phyloP scores from a whole-genome alignment of 2,329 filamentous ascomycete species.

The Microsporum ferrugineum region DNA sequence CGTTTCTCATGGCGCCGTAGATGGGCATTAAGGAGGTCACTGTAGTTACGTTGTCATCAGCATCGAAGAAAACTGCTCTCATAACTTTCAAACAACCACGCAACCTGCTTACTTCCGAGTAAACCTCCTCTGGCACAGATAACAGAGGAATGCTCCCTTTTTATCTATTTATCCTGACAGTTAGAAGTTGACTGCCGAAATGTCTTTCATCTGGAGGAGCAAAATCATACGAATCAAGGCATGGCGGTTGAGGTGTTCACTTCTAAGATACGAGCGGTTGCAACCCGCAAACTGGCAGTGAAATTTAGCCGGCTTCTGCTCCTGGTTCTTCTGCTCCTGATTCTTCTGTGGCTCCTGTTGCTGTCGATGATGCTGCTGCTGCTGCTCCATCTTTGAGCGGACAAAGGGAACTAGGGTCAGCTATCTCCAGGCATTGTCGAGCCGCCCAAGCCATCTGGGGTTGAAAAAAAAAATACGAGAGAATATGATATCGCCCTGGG shows the following conservation, averaged over 20 bases:
- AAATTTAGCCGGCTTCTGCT: constrained; percentile 11
- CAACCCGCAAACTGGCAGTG: constrained; percentile 16
- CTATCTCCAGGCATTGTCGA: neutral
- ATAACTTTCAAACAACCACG: neutral
- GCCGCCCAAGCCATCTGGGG: neutral
- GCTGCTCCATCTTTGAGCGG: neutral
- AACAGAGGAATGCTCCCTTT: constrained; percentile 15
- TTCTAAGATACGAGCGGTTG: constrained; percentile 16
- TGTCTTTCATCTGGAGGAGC: neutral
- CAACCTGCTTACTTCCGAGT: constrained; percentile 15
- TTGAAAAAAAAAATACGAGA: neutral
- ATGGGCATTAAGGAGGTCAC: constrained; percentile 18
- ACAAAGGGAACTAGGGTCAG: neutral
- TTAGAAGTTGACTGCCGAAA: neutral
- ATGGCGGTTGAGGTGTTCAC: constrained; percentile 18
- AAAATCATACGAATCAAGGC: constrained; percentile 15
- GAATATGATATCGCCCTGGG: neutral
- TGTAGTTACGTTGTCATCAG: neutral
- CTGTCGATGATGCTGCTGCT: neutral
- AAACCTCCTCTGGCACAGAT: constrained; percentile 16
- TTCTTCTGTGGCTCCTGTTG: neutral
- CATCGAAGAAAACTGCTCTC: neutral
- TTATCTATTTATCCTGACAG: constrained; percentile 11
- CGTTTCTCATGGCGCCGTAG: constrained; percentile 17
- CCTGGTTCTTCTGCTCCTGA: constrained; percentile 4